Conservation (phyloP, 2,329 filamentous ascomycete species). For the Akanthomyces lecanii region DNA sequence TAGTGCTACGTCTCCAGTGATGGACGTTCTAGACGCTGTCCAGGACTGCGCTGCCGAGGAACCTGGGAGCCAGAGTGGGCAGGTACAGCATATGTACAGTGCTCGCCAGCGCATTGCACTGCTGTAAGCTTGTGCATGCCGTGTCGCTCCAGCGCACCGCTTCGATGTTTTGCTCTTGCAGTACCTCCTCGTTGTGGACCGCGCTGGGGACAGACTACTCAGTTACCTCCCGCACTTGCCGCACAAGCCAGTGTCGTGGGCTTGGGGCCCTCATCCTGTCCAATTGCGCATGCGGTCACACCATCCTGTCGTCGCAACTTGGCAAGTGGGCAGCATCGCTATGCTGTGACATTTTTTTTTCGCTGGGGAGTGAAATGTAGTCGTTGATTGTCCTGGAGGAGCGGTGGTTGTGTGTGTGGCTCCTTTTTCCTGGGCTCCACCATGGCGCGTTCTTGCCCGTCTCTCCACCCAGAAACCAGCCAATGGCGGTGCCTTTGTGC, state of each 20-base stretch:
- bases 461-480: background rate
- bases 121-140: background rate
- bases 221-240: too few relatives aligned
- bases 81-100: slow-evolving; percentile 5
- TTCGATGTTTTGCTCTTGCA: too few relatives aligned
- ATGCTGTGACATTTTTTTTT: too few relatives aligned
- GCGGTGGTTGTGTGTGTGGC: background rate
- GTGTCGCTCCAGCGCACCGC: background rate
- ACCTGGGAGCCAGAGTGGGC: background rate
- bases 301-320: too few relatives aligned
- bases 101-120: background rate
- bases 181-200: background rate
- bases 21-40: background rate
- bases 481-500: slow-evolving; percentile 15
- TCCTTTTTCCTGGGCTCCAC: background rate
- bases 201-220: too few relatives aligned
- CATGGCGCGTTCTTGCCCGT: background rate
- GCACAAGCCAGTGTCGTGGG: too few relatives aligned
- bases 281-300: too few relatives aligned
- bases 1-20: background rate
- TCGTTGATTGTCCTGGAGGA: background rate
- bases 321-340: too few relatives aligned
- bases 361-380: too few relatives aligned
- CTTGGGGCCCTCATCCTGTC: too few relatives aligned
- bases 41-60: background rate